Conservation (phyloP, 192 early-diverging fungal genomes). For the Nowakowskiella sp. region DNA sequence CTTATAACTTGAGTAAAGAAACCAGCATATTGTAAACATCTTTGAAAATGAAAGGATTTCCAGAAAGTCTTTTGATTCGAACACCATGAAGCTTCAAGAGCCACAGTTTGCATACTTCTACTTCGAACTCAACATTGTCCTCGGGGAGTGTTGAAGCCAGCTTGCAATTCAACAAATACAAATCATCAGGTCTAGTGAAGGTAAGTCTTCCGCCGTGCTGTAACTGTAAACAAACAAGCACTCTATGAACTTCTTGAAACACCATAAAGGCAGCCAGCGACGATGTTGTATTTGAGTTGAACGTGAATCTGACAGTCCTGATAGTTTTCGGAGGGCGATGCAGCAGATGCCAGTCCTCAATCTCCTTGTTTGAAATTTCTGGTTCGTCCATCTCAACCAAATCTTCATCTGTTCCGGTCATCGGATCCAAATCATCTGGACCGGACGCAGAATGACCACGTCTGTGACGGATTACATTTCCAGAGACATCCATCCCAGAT, state of each 20-base stretch:
- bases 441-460: background rate
- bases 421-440: slow-evolving; percentile 17
- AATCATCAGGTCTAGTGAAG: slow-evolving; percentile 33
- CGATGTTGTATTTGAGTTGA: slow-evolving; percentile 42
- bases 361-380: slow-evolving; percentile 38
- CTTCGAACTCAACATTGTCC: slow-evolving; percentile 43
- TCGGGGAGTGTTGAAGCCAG: too few relatives aligned
- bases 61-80: slow-evolving; percentile 43
- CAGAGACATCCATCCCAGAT: background rate
- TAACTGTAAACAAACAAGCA: slow-evolving; percentile 25
- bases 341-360: slow-evolving; percentile 48
- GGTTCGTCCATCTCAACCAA: slow-evolving; percentile 5
- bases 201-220: slow-evolving; percentile 16
- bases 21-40: slow-evolving; percentile 31
- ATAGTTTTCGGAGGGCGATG: slow-evolving; percentile 47
- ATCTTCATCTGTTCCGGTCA: slow-evolving; percentile 18
- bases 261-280: slow-evolving; percentile 32
- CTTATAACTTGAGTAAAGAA: too few relatives aligned
- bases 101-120: slow-evolving; percentile 61
- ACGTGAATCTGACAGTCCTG: slow-evolving; percentile 41
- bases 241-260: slow-evolving; percentile 56
- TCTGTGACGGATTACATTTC: background rate
- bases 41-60: slow-evolving; percentile 42
- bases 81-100: slow-evolving; percentile 48
- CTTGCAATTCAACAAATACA: slow-evolving; percentile 41